Conservation (phyloP, 1,139 yeast genomes). For the Sugiyamaella neomexicana region DNA sequence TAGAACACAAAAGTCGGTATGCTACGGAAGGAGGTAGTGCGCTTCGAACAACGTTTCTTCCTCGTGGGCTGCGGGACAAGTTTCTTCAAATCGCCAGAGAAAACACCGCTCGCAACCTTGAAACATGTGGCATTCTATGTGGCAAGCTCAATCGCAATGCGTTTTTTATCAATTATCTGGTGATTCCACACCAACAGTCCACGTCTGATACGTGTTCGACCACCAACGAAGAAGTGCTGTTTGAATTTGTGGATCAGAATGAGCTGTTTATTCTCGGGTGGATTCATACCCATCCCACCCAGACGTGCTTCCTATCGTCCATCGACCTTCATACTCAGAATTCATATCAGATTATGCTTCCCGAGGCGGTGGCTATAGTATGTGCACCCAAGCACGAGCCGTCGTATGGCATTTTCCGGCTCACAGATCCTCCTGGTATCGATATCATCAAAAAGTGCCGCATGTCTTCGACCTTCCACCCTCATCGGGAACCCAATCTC, state of each 20-base stretch:
- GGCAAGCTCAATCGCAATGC: slow-evolving; percentile 58
- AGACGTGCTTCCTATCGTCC: slow-evolving; percentile 60
- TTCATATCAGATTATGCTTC: slow-evolving; percentile 65
- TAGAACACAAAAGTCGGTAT: slow-evolving; percentile 43
- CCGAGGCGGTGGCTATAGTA: slow-evolving; percentile 63
- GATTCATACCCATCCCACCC: slow-evolving; percentile 71
- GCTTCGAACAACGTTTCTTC: slow-evolving; percentile 52
- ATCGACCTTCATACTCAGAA: slow-evolving; percentile 64
- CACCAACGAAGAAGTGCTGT: slow-evolving; percentile 54
- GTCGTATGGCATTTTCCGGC: slow-evolving; percentile 54
- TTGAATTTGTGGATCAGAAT: slow-evolving; percentile 52
- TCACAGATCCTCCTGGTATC: slow-evolving; percentile 63
- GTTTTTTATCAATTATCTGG: slow-evolving; percentile 56
- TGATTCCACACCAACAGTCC: slow-evolving; percentile 60
- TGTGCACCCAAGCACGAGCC: slow-evolving; percentile 54
- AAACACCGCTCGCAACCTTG: slow-evolving; percentile 53
- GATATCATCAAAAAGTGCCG: slow-evolving; percentile 52
- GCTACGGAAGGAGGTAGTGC: slow-evolving; percentile 55
- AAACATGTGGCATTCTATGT: slow-evolving; percentile 63
- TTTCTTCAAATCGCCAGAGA: slow-evolving; percentile 49
- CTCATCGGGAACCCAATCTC: slow-evolving; percentile 51
- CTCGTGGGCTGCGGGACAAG: slow-evolving; percentile 43
- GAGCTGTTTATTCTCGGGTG: slow-evolving; percentile 62
- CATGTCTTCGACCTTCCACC: slow-evolving; percentile 51
- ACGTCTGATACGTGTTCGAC: slow-evolving; percentile 61